Percentiles rank a stretch among this genome's conserved stretches.
phyloP scores from a whole-genome alignment of 1,284 basidiomycete genomes.

The Dichomitus squalens region DNA sequence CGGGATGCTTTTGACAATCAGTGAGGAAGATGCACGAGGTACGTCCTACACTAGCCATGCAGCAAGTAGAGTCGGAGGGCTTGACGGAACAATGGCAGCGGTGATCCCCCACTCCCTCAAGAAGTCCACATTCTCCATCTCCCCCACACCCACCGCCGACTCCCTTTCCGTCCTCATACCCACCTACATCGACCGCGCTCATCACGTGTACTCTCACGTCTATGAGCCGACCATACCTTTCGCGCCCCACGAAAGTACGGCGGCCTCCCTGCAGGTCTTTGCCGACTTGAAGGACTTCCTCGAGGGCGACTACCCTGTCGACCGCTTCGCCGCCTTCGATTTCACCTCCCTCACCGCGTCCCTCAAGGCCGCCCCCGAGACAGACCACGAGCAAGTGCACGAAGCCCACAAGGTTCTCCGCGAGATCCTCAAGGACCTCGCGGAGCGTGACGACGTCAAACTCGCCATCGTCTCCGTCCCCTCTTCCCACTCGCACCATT shows the following conservation, averaged over 20 bases:
- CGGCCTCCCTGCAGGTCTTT: not conserved
- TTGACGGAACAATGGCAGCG: slow-evolving; percentile 38
- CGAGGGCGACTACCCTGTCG: slow-evolving; percentile 42
- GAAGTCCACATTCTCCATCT: slow-evolving; percentile 45
- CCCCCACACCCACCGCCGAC: slow-evolving; percentile 29
- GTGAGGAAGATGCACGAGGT: slow-evolving; percentile 63
- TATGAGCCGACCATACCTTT: slow-evolving; percentile 34
- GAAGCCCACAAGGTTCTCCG: slow-evolving; percentile 47
- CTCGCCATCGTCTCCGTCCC: slow-evolving; percentile 57
- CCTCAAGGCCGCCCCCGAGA: slow-evolving; percentile 49
- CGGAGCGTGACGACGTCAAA: slow-evolving; percentile 42
- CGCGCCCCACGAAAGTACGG: no score
- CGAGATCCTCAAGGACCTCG: slow-evolving; percentile 43
- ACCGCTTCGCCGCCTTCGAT: slow-evolving; percentile 64
- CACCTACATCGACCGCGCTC: slow-evolving; percentile 59
- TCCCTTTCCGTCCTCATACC: slow-evolving; percentile 54
- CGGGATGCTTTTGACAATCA: slow-evolving; percentile 57
- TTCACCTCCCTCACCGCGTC: slow-evolving; percentile 48
- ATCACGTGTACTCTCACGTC: slow-evolving; percentile 57
- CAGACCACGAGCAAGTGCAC: slow-evolving; percentile 55
- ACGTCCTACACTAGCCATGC: slow-evolving; percentile 21
- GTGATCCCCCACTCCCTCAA: slow-evolving; percentile 49
- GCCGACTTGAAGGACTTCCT: slow-evolving; percentile 51
- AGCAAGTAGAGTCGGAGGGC: not conserved
- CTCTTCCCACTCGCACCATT: slow-evolving; percentile 21